Evolutionary conservation across 1,284 basidiomycete species (phyloP), one percentile per base, ranked within the genome.

Genomic region (Leccinum pseudoinsigne): DNA sequence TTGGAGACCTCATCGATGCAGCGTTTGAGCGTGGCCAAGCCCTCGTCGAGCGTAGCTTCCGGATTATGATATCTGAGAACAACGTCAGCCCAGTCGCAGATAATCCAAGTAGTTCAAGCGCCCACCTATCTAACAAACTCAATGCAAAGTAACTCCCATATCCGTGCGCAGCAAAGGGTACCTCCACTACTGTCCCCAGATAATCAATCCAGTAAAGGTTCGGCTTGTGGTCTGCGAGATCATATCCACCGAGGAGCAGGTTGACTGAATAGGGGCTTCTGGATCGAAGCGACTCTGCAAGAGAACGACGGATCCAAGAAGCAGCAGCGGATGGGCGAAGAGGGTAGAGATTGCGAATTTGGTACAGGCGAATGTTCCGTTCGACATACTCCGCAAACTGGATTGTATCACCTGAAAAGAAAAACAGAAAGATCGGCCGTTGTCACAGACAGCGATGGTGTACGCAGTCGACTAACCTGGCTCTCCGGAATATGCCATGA

Each of bases 351-450:
- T 96, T 93, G 79, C 97, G 90, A 74, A 99, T 99, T 72, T 97
- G 94, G 79, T 97, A 97, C 59, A 99, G 82, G 58, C 95, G 89
- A 71, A 98, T 87, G 80, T 98, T 99, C 67, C 96, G 88, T 77
- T 98, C 95, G 68, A 98, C 86, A 72, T 86, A 99, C 78, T 99
- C 97, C 5, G 97, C 93, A 74, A 99, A 98, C 75, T 98, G 94
- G 31, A 97, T 83, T 26, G 97, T 99, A 76, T 99, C 97, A 65
- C 97, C 97, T 93, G 70, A 4, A 57, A 42, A 26, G 12, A 18
- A 40, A 50, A 38, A 59, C 23, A 18, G 60, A 62, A n/a, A 8
- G 11, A 28, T 36, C 21, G 23, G n/a, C 28, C 2, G 14, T 16
- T 26, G 28, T 40, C 11, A 59, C 12, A 23, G 55, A 55, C 40